Percentiles rank a stretch among this genome's conserved stretches.
phyloP scores from a whole-genome alignment of 2,329 filamentous ascomycete species.

The Pyrenophora tritici-repentis region DNA sequence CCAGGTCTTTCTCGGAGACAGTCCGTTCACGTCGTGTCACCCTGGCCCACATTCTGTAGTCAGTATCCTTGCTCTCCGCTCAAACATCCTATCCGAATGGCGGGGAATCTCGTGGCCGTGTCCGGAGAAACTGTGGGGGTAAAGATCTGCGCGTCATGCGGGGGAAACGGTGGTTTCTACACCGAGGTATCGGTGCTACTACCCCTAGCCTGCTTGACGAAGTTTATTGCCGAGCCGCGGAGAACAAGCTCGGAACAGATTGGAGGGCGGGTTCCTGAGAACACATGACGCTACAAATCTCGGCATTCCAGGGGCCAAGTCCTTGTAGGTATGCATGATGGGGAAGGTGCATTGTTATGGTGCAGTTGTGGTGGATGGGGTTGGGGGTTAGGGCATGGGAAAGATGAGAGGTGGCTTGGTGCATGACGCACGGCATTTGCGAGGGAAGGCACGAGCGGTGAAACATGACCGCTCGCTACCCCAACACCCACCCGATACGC shows the following conservation, averaged over 20 bases:
- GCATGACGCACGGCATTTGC: conserved; percentile 2
- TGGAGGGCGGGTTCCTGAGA: conserved; percentile 8
- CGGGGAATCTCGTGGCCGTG: conserved; percentile 14
- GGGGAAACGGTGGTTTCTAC: conserved; percentile 14
- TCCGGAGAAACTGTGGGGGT: conserved; percentile 14
- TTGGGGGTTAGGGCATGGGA: not conserved
- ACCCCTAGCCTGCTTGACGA: conserved; percentile 2
- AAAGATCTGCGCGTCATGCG: conserved; percentile 13
- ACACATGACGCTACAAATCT: conserved; percentile 7
- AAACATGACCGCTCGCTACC: conserved; percentile 4
- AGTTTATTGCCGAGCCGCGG: conserved; percentile 8
- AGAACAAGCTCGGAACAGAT: conserved; percentile 8
- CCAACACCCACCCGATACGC: conserved; percentile 4
- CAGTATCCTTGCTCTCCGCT: not conserved
- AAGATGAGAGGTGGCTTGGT: not conserved
- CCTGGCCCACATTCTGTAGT: conserved; percentile 1
- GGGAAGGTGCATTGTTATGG: not conserved
- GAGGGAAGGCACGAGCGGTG: conserved; percentile 12
- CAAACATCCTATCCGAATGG: conserved; percentile 8
- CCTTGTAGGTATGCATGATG: conserved; percentile 3
- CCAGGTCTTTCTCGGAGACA: conserved; percentile 7
- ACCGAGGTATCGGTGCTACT: conserved; percentile 7
- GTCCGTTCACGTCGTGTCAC: conserved; percentile 6
- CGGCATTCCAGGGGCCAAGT: conserved; percentile 2
- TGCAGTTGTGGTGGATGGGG: not conserved